Percentiles rank a stretch among this genome's conserved stretches.
phyloP scores from a whole-genome alignment of 2,329 filamentous ascomycete genomes.

The Aureobasidium sp. region DNA sequence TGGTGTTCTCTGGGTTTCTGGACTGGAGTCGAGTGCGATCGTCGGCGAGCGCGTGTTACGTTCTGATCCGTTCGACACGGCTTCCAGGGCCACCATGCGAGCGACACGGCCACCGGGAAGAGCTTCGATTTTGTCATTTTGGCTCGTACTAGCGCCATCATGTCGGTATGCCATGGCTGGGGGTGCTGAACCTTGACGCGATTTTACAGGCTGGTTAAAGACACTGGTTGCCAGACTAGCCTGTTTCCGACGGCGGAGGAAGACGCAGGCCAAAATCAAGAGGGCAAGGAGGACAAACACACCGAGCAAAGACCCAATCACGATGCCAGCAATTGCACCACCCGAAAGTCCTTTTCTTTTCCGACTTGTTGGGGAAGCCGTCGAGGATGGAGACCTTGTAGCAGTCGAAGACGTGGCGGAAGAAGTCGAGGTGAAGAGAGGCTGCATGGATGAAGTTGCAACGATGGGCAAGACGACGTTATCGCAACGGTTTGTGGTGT shows the following conservation, averaged over 20 bases:
- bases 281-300: slow-evolving; percentile 60
- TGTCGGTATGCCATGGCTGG: slow-evolving; percentile 32
- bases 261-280: slow-evolving; percentile 49
- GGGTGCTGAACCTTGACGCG: slow-evolving; percentile 28
- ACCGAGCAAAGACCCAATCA: slow-evolving; percentile 68
- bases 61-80: slow-evolving; percentile 49
- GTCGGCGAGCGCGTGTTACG: slow-evolving; percentile 46
- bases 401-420: slow-evolving; percentile 16
- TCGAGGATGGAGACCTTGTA: slow-evolving; percentile 22
- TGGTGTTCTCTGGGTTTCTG: slow-evolving; percentile 28
- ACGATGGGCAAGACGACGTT: slow-evolving; percentile 62
- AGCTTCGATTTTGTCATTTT: slow-evolving; percentile 48
- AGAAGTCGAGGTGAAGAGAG: slow-evolving; percentile 49
- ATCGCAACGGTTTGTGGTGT: slow-evolving; percentile 63
- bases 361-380: slow-evolving; percentile 17
- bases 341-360: slow-evolving; percentile 54
- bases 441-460: slow-evolving; percentile 52
- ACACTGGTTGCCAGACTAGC: slow-evolving; percentile 60
- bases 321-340: slow-evolving; percentile 86
- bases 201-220: slow-evolving; percentile 82
- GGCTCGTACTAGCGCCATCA: slow-evolving; percentile 29
- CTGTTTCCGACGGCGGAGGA: slow-evolving; percentile 45
- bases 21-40: slow-evolving; percentile 49
- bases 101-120: slow-evolving; percentile 83
- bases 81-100: slow-evolving; percentile 89